Percentiles rank a stretch among this genome's conserved stretches.
These are phyloP conservation scores for Fonsecaea pugnacius DNA, from an alignment of 2,329 filamentous ascomycete species.

Conservation along the genomic window DNA sequence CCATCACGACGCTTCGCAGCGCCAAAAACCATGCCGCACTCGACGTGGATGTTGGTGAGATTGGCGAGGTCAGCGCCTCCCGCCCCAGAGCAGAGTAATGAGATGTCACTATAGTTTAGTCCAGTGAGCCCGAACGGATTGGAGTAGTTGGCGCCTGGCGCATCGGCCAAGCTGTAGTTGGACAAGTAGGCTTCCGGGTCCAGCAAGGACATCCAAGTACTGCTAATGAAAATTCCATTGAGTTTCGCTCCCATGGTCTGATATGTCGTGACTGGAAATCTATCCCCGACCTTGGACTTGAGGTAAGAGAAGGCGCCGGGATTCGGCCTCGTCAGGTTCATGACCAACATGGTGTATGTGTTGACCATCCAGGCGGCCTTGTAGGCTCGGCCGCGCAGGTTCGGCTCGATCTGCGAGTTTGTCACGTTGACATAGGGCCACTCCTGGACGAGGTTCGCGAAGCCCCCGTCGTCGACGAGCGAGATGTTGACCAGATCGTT, in stretches of 20 bases:
- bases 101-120: constrained; percentile 39
- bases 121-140: constrained; percentile 42
- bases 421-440: constrained; percentile 42
- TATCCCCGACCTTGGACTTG: constrained; percentile 45
- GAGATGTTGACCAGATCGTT: constrained; percentile 37
- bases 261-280: constrained; percentile 38
- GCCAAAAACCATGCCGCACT: constrained; percentile 50
- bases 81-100: constrained; percentile 42
- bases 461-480: constrained; percentile 52
- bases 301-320: constrained; percentile 44
- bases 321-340: constrained; percentile 47
- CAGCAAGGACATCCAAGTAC: constrained; percentile 12
- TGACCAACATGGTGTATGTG: constrained; percentile 44
- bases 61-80: constrained; percentile 44
- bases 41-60: constrained; percentile 49
- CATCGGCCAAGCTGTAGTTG: constrained; percentile 17
- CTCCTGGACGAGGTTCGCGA: constrained; percentile 45
- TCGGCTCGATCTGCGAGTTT: constrained; percentile 44
- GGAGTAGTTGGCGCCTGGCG: constrained; percentile 32
- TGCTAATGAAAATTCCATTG: constrained; percentile 13
- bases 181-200: constrained; percentile 24
- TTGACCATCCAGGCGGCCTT: constrained; percentile 53
- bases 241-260: constrained; percentile 16
- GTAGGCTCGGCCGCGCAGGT: constrained; percentile 49
- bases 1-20: constrained; percentile 46